Percentiles rank a stretch among this genome's conserved stretches.
phyloP scores from a whole-genome alignment of 2,329 filamentous ascomycete species.

The Pseudogymnoascus sp. region DNA sequence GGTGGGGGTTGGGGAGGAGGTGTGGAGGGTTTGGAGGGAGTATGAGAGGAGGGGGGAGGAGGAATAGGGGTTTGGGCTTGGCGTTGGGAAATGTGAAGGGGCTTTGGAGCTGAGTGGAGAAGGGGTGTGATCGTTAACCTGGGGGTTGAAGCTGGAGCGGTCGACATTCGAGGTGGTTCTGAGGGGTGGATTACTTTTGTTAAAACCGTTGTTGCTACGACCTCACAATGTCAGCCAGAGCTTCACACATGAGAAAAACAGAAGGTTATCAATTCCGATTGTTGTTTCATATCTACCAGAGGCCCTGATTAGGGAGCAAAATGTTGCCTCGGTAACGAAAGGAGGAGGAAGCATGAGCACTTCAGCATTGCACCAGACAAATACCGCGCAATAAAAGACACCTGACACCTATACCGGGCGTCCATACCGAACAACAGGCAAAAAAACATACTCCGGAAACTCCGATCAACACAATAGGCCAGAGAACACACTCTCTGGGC shows the following conservation, averaged over 20 bases:
- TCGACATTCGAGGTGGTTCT: neutral
- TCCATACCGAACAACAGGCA: neutral
- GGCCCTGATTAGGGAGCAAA: neutral
- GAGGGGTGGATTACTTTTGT: neutral
- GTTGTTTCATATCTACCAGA: neutral
- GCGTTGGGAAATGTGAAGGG: neutral
- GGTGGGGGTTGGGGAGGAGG: conserved; percentile 17
- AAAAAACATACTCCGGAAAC: neutral
- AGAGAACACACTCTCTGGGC: neutral
- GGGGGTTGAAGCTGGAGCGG: neutral
- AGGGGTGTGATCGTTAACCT: neutral
- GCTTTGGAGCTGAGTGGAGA: neutral
- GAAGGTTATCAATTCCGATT: neutral
- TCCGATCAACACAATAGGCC: neutral
- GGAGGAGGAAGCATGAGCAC: neutral
- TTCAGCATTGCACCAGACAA: neutral
- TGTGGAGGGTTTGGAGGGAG: conserved; percentile 21
- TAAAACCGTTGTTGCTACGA: neutral
- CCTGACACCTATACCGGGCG: neutral
- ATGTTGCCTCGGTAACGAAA: neutral
- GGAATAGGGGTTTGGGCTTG: neutral
- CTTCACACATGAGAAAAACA: neutral
- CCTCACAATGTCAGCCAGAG: neutral
- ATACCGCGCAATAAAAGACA: neutral
- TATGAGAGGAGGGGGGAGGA: conserved; percentile 16